phyloP scores from a whole-genome alignment of 371 early-diverging fungal genomes.

The Paraphysoderma sedebokerense region DNA sequence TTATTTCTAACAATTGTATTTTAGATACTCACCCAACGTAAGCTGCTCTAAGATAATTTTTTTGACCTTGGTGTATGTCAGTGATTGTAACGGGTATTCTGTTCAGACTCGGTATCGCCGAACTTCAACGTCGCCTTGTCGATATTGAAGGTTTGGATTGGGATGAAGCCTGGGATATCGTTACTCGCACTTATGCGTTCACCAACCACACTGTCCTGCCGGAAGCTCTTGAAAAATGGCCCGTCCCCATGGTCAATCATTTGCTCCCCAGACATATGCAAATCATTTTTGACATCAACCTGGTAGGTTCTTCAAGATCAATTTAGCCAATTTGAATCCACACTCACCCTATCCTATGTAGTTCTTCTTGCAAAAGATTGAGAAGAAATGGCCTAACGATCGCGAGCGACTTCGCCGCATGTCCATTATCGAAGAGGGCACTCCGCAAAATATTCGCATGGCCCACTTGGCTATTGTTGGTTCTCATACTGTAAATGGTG shows the following conservation, averaged over 20 bases:
- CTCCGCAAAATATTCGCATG: conserved; percentile 79
- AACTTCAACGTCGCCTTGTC: conserved; percentile 69
- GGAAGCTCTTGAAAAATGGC: conserved; percentile 88
- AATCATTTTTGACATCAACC: conserved; percentile 87
- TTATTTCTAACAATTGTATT: not conserved
- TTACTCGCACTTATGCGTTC: conserved; percentile 69
- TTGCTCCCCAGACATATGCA: conserved; percentile 81
- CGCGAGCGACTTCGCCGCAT: conserved; percentile 67
- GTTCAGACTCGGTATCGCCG: conserved; percentile 69
- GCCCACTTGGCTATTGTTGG: conserved; percentile 49
- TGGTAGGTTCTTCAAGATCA: conserved; percentile 16
- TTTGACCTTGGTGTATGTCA: not conserved
- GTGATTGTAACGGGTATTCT: too few relatives aligned
- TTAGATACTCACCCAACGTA: conserved; percentile 16
- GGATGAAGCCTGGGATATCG: conserved; percentile 88
- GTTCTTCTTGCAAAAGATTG: conserved; percentile 81
- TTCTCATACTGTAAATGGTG: conserved; percentile 84
- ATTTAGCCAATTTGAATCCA: not conserved
- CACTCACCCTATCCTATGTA: conserved; percentile 1
- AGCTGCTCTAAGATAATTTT: conserved; percentile 1
- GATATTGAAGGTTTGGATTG: conserved; percentile 71
- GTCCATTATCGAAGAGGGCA: conserved; percentile 75
- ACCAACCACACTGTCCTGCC: conserved; percentile 93
- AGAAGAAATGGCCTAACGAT: conserved; percentile 56
- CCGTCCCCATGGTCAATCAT: conserved; percentile 70